phyloP scores from a whole-genome alignment of 2,329 filamentous ascomycete genomes.

The Aplosporella prunicola region DNA sequence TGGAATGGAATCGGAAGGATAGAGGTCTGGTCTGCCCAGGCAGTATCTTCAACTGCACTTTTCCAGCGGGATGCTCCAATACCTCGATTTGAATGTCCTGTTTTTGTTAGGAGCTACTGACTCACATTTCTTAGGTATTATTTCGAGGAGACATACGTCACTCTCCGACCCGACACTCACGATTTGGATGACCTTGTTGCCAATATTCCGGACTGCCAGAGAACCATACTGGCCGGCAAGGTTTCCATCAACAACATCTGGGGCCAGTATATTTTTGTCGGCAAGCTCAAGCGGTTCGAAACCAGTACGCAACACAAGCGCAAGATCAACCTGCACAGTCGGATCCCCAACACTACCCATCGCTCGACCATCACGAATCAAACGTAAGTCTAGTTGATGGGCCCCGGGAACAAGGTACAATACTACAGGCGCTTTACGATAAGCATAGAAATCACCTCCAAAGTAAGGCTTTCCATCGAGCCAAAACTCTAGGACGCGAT shows the following conservation, averaged over 20 bases:
- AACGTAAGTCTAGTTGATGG: constrained; percentile 44
- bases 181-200: constrained; percentile 25
- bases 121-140: too few relatives aligned
- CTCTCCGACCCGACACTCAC: constrained; percentile 18
- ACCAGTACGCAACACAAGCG: constrained; percentile 19
- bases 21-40: constrained; percentile 36
- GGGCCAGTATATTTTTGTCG: constrained; percentile 33
- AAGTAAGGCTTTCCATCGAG: constrained; percentile 44
- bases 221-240: constrained; percentile 42
- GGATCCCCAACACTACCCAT: constrained; percentile 42
- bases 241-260: constrained; percentile 42
- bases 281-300: constrained; percentile 21
- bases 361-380: constrained; percentile 48
- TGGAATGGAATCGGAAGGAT: constrained; percentile 23
- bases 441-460: constrained; percentile 49
- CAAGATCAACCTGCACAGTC: constrained; percentile 27
- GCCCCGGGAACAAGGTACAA: constrained; percentile 40
- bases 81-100: too few relatives aligned
- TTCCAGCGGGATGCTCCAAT: too few relatives aligned
- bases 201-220: constrained; percentile 40
- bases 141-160: not conserved
- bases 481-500: constrained; percentile 44
- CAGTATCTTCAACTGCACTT: too few relatives aligned
- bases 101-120: too few relatives aligned
- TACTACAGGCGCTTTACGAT: constrained; percentile 41